These are phyloP conservation scores for Marvania coccoides DNA, from an alignment of 139 green algal species.

Conservation along the genomic window DNA sequence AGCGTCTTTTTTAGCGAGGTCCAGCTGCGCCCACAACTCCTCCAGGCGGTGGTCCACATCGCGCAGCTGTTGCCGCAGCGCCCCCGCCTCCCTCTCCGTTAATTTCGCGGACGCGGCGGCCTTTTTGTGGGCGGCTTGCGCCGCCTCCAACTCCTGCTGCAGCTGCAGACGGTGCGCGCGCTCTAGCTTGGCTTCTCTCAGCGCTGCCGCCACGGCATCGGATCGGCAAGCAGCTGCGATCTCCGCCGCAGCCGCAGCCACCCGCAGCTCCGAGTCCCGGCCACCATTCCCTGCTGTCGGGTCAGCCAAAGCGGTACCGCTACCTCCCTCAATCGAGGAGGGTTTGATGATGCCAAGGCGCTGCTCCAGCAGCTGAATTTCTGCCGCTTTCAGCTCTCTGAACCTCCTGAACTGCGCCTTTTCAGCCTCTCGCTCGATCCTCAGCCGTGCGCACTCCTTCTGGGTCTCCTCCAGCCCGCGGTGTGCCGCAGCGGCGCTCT, in stretches of 20 bases:
- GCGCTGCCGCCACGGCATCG: neutral
- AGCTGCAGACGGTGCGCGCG: neutral
- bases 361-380: neutral
- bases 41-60: neutral
- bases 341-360: neutral
- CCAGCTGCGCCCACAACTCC: neutral
- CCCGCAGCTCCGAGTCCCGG: no score
- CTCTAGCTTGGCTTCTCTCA: slow-evolving; percentile 5
- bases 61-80: neutral
- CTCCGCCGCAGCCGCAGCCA: neutral
- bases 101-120: neutral
- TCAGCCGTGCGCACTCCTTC: neutral
- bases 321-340: neutral
- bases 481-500: neutral
- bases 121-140: neutral
- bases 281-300: no score
- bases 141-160: neutral
- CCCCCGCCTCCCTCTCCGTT: neutral
- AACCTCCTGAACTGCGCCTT: neutral
- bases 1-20: neutral
- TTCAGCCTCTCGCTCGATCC: neutral
- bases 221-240: neutral
- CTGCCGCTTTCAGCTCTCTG: neutral
- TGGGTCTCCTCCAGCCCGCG: neutral
- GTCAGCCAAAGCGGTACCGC: neutral